phyloP scores from a whole-genome alignment of 306 rosid species.

The Neltuma alba region DNA sequence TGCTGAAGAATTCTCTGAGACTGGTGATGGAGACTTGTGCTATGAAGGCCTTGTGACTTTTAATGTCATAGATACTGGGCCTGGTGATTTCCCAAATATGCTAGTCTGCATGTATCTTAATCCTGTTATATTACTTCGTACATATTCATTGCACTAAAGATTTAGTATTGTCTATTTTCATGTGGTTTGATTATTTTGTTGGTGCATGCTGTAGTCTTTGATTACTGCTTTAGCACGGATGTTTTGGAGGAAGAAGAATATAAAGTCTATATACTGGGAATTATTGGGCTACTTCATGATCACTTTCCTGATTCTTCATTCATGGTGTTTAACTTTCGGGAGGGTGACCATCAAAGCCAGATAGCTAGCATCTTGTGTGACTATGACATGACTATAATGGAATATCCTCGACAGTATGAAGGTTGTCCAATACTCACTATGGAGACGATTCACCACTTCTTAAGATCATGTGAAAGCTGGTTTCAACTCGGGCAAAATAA shows the following conservation, averaged over 20 bases:
- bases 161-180: slow-evolving; percentile 1
- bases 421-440: slow-evolving; percentile 94
- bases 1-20: slow-evolving; percentile 19
- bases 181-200: slow-evolving; percentile 36
- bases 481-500: slow-evolving; percentile 83
- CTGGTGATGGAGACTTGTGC: slow-evolving; percentile 12
- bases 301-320: slow-evolving; percentile 85
- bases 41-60: slow-evolving; percentile 16
- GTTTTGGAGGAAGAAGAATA: slow-evolving; percentile 75
- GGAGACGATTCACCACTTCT: slow-evolving; percentile 95
- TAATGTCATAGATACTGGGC: slow-evolving; percentile 2
- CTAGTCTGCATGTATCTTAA: not conserved
- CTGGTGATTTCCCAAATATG: slow-evolving; percentile 13
- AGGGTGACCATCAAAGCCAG: slow-evolving; percentile 82
- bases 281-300: slow-evolving; percentile 65
- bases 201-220: slow-evolving; percentile 69
- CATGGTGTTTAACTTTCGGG: slow-evolving; percentile 96
- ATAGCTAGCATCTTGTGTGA: slow-evolving; percentile 64
- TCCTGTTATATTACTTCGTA: slow-evolving; percentile 15
- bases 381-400: slow-evolving; percentile 93
- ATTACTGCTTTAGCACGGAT: slow-evolving; percentile 91
- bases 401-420: slow-evolving; percentile 92
- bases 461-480: slow-evolving; percentile 97
- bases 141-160: slow-evolving; percentile 29
- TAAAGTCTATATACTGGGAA: slow-evolving; percentile 76